Evolutionary conservation across 768 basidiomycete genomes (phyloP).

Genomic region (Phylloporus rhodoxanthus): DNA sequence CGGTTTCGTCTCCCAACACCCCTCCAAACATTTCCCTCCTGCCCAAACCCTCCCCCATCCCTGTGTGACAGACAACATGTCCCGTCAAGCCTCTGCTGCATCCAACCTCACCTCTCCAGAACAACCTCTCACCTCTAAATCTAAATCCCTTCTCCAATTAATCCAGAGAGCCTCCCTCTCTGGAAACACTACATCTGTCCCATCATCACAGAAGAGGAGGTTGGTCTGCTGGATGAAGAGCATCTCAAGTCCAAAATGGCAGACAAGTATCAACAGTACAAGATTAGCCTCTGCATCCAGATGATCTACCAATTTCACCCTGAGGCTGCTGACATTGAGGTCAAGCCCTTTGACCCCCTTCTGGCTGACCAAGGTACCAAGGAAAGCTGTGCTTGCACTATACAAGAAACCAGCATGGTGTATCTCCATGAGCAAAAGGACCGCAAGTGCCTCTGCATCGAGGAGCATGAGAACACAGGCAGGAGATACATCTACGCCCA

Average conservation of each 20-base stretch:
- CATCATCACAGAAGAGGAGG: too few species aligned
- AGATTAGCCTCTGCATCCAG: slow-evolving; percentile 30
- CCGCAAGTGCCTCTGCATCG: slow-evolving; percentile 25
- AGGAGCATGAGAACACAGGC: slow-evolving; percentile 25
- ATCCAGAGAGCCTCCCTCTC: too few species aligned
- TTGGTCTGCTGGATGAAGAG: slow-evolving; percentile 24
- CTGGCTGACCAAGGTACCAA: slow-evolving; percentile 23
- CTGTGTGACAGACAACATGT: too few species aligned
- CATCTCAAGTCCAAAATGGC: slow-evolving; percentile 27
- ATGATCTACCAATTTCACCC: slow-evolving; percentile 31
- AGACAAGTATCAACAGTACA: slow-evolving; percentile 29
- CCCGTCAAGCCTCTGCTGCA: too few species aligned
- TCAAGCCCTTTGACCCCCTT: slow-evolving; percentile 26
- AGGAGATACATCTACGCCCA: slow-evolving; percentile 20
- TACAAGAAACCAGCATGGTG: slow-evolving; percentile 31
- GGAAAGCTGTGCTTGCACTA: slow-evolving; percentile 23
- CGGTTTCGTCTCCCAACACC: too few species aligned
- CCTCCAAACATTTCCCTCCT: too few species aligned
- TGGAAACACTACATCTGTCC: too few species aligned
- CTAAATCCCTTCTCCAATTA: too few species aligned
- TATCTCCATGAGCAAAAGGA: slow-evolving; percentile 30
- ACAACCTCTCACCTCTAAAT: too few species aligned
- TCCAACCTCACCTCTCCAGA: too few species aligned
- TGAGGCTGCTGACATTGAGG: slow-evolving; percentile 27
- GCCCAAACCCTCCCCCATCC: too few species aligned